A percentile compares a stretch with the other conserved stretches of the same genome.
phyloP scores from a whole-genome alignment of 2,329 filamentous ascomycete genomes.

The Pochonia chlamydosporia region DNA sequence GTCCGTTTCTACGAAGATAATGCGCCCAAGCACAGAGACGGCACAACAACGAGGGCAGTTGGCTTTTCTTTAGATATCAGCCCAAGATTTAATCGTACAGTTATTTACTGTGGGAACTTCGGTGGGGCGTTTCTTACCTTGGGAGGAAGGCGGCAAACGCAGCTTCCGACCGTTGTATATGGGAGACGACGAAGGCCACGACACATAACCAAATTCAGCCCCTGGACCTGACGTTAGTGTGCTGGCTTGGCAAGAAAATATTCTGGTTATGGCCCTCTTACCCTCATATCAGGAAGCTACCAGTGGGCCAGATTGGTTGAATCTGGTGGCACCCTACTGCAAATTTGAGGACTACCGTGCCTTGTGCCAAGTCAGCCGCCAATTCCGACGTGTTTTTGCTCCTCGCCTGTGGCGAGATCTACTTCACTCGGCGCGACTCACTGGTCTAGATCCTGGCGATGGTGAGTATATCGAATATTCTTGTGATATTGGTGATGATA shows the following conservation, averaged over 20 bases:
- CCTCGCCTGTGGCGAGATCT: constrained; percentile 49
- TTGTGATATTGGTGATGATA: neutral
- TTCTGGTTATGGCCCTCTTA: constrained; percentile 27
- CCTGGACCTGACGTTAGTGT: too few relatives aligned
- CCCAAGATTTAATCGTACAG: too few relatives aligned
- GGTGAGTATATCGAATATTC: constrained; percentile 27
- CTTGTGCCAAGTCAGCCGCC: constrained; percentile 43
- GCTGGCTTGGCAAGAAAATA: too few relatives aligned
- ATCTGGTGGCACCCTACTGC: constrained; percentile 40
- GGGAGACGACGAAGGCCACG: too few relatives aligned
- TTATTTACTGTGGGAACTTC: too few relatives aligned
- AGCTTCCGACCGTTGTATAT: too few relatives aligned
- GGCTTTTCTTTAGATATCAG: too few relatives aligned
- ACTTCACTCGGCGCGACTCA: constrained; percentile 29
- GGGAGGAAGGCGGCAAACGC: too few relatives aligned
- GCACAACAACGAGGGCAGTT: too few relatives aligned
- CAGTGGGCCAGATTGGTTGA: constrained; percentile 40
- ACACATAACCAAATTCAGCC: neutral
- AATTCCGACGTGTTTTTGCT: constrained; percentile 43
- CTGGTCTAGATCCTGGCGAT: constrained; percentile 37
- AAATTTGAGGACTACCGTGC: constrained; percentile 32
- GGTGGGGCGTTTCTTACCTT: too few relatives aligned
- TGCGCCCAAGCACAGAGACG: too few relatives aligned
- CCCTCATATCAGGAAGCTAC: constrained; percentile 51
- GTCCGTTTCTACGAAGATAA: too few relatives aligned